Conservation (phyloP, 2,329 filamentous ascomycete genomes). For the Shiraia bambusicola region DNA sequence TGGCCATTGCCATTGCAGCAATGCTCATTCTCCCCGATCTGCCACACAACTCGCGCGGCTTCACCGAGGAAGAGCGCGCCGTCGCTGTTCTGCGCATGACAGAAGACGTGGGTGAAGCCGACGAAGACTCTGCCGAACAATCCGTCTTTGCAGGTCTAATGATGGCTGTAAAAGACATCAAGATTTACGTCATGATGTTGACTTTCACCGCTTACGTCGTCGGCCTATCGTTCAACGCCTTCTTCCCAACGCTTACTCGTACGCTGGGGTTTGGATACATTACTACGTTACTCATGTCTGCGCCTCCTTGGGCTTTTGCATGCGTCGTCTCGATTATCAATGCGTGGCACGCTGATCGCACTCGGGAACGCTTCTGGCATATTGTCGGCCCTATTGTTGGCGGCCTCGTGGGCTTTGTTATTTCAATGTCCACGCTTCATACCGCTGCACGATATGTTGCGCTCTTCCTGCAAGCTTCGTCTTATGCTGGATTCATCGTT, state of each 20-base stretch:
- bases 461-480: conserved; percentile 41
- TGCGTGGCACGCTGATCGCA: conserved; percentile 55
- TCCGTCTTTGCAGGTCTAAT: conserved; percentile 56
- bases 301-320: conserved; percentile 54
- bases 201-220: conserved; percentile 63
- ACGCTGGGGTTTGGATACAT: conserved; percentile 45
- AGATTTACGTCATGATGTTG: conserved; percentile 66
- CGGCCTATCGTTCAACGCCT: conserved; percentile 46
- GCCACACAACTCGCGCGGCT: conserved; percentile 47
- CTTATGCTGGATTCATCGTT: conserved; percentile 44
- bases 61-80: conserved; percentile 51
- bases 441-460: conserved; percentile 38
- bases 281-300: conserved; percentile 43
- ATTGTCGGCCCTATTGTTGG: conserved; percentile 49
- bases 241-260: conserved; percentile 42
- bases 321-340: conserved; percentile 52
- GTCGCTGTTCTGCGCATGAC: conserved; percentile 43
- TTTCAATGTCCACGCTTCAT: conserved; percentile 35
- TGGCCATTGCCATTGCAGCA: conserved; percentile 35
- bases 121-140: conserved; percentile 46
- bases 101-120: conserved; percentile 54
- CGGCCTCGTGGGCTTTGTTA: conserved; percentile 50
- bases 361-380: conserved; percentile 55
- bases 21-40: conserved; percentile 38
- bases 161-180: conserved; percentile 61